phyloP scores from a whole-genome alignment of 306 rosid species.

The Vigna unguiculata region DNA sequence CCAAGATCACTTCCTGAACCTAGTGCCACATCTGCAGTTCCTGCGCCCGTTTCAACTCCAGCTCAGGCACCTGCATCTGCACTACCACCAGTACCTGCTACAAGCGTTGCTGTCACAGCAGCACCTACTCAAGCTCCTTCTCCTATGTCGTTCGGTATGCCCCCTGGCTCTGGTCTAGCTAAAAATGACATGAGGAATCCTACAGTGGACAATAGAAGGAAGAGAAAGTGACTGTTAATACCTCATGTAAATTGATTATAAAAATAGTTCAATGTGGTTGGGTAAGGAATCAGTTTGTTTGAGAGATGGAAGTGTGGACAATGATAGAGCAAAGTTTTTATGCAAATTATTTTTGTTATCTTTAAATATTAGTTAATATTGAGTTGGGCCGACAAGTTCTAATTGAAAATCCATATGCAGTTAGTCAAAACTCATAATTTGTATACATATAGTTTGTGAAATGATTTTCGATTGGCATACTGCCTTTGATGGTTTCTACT shows the following conservation, averaged over 20 bases:
- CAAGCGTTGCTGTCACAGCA: constrained; percentile 55
- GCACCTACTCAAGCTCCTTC: constrained; percentile 70
- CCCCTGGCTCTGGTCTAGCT: constrained; percentile 65
- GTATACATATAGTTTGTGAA: neutral
- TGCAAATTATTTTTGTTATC: constrained; percentile 10
- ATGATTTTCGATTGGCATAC: neutral
- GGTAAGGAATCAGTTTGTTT: neutral
- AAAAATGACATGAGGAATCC: constrained; percentile 80
- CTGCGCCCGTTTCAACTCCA: constrained; percentile 61
- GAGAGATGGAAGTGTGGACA: constrained; percentile 12
- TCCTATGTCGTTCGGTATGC: constrained; percentile 77
- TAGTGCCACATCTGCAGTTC: constrained; percentile 52
- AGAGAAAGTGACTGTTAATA: constrained; percentile 68
- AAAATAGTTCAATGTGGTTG: neutral
- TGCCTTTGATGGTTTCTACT: neutral
- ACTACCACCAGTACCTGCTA: constrained; percentile 63
- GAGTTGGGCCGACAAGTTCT: neutral
- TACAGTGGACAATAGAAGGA: constrained; percentile 78
- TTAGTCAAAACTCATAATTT: neutral
- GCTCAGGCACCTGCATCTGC: constrained; percentile 59
- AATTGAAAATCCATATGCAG: neutral
- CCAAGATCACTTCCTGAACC: constrained; percentile 89
- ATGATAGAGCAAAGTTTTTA: neutral
- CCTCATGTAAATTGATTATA: constrained; percentile 37
- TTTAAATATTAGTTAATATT: neutral